Evolutionary conservation across 768 basidiomycete genomes (phyloP), one percentile per base, ranked within the genome.

Genomic region (Tylopilus subfusipes): DNA sequence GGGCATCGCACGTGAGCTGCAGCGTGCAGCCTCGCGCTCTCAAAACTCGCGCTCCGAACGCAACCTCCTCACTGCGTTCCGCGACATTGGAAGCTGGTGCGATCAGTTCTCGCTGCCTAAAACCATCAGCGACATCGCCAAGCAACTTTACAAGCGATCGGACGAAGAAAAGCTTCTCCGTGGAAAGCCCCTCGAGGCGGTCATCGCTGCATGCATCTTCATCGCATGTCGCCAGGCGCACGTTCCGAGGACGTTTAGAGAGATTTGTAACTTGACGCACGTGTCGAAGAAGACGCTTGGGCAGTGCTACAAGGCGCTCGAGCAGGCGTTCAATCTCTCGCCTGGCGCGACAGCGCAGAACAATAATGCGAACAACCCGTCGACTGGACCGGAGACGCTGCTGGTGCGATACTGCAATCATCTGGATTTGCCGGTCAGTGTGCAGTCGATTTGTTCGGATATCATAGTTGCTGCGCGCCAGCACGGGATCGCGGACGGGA

Each of bases 141-240:
- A 98, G 72, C 94, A 97, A 75, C 78, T 98, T 10, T 98, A 95
- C 79, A 97, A 96, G 74, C 90, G 95, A 42, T 91, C 92, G 19
- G 93, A 97, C 71, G 96, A 98, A 72, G 94, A 96, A 70, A 93
- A 93, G 68, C 79, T 95, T 22, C 78, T 96, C 4, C 87, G 90
- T 44, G 93, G 93, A 31, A 98, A 98, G 70, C 88, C 89, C 2
- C 80, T 92, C 59, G 89, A 94, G 54, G 94, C 94, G 6, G 86
- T 97, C 67, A 93, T 97, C 58, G 96, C 96, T 27, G 95, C 96
- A 1, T 98, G 96, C 73, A 95, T 98, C 67, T 97, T 98, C 71
- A 95, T 98, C 63, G 96, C 95, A 0, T 97, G 94, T 69, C 82
- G 96, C 34, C 91, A 95, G 71, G 94, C 90, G 9, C 89, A 94